Conservation (phyloP, 495 filamentous ascomycete species). For the Platismatia glauca region DNA sequence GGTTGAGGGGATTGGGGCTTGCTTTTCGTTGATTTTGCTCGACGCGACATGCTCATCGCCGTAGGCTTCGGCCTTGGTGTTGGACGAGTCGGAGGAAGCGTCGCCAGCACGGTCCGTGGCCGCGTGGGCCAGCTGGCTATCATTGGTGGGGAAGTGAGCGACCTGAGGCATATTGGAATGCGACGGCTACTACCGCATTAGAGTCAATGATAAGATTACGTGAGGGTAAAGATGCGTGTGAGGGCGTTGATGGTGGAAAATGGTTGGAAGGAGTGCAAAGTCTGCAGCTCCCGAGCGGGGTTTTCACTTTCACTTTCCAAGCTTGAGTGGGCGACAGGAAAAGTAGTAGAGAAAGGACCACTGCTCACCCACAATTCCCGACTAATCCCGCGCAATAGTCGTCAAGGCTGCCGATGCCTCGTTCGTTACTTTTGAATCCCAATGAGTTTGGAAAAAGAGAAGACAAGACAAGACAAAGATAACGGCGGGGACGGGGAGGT, state of each 20-base stretch:
- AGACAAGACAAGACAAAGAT: too few relatives aligned
- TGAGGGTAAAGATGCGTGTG: not conserved
- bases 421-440: too few relatives aligned
- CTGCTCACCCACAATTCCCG: not conserved
- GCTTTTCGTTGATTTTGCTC: constrained; percentile 3
- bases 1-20: not conserved
- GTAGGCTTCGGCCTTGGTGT: not conserved
- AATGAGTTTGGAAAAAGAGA: too few relatives aligned
- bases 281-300: not conserved
- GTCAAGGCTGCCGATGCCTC: too few relatives aligned
- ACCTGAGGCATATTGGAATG: not conserved
- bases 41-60: not conserved
- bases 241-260: not conserved
- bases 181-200: not conserved
- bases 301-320: too few relatives aligned
- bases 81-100: constrained; percentile 5
- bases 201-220: not conserved
- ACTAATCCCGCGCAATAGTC: too few relatives aligned
- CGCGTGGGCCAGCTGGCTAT: constrained; percentile 13
- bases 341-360: not conserved
- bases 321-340: not conserved
- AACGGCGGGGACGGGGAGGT: not conserved
- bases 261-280: not conserved
- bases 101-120: not conserved
- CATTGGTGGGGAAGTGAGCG: constrained; percentile 11